Base-by-base conservation (phyloP, 1,284 basidiomycete genomes). In the Cryptococcus jaspeensis region DNA sequence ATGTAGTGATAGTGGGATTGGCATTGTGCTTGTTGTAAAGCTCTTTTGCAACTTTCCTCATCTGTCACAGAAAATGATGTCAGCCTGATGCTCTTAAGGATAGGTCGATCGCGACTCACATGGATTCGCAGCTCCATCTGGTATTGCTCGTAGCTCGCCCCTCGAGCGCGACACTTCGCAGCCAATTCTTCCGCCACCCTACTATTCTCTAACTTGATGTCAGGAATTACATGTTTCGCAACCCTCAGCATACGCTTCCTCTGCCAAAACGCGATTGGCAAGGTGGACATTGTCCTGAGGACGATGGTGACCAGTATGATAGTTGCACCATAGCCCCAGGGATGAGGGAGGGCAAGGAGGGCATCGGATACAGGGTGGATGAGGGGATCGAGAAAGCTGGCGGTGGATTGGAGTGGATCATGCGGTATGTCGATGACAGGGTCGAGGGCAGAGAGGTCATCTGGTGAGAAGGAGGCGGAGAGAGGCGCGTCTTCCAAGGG, bases 221-320 rank as follows among this genome's bases (percentile, higher is more conserved):
- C 66, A 0, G 82, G 82, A 40, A 70, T 53, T 12, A 83, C 79
- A 0, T 75, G n/a, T 45, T 45, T 76, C 67, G 23, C 70, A 60
- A 42, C 78, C 67, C 18, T 74, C 55, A 20, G 66, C 6, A 74
- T 72, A 22, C 81, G 65, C 35, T 54, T 50, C 1, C 79, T 64
- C 57, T 80, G 78, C 81, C 81, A 84, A 1, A 82, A 47, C 12
- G 77, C 75, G 3, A 80, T 58, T 0, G 82, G 82, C 0, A 83
- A 60, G 0, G 81, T 82, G 44, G 80, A 67, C 0, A 61, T 58
- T 0, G 74, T 64, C n/a, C 82, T 72, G 3, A 82, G 63, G 1
- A 71, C 16, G 39, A 83, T 49, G 2, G 82, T 81, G 43, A 80
- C 56, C 28, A 77, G 56, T 11, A 82, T 72, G 58, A 82, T 80